Conservation (phyloP, 208 protist genomes). For the Leishmania turanica region DNA sequence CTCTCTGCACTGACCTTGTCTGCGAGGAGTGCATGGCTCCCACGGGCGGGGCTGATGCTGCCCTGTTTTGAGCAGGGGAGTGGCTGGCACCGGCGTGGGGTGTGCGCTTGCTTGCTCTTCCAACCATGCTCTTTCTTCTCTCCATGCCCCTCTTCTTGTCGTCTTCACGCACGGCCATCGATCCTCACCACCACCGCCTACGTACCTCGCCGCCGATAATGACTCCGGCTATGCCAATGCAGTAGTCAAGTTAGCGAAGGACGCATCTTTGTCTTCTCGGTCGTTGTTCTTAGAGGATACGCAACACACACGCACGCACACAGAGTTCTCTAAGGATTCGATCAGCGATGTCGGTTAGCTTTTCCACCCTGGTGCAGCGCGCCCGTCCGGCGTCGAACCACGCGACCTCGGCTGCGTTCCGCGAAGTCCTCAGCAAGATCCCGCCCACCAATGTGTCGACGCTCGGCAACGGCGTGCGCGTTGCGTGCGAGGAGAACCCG, state of each 20-base stretch:
- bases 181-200: background rate
- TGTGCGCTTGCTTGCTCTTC: background rate
- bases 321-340: conserved; percentile 5
- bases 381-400: conserved; percentile 78
- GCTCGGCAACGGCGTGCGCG: conserved; percentile 95
- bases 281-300: conserved; percentile 7
- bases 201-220: background rate
- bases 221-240: background rate
- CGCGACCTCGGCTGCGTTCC: conserved; percentile 66
- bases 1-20: background rate
- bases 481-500: conserved; percentile 95
- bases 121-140: conserved; percentile 1
- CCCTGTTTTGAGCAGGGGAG: background rate
- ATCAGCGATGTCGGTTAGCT: conserved; percentile 79
- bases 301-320: conserved; percentile 9
- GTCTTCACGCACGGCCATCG: background rate
- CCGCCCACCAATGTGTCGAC: conserved; percentile 92
- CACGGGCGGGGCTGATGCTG: background rate
- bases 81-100: background rate
- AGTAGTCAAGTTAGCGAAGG: conserved; percentile 8
- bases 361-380: conserved; percentile 84
- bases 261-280: background rate
- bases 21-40: background rate
- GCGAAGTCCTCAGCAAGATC: conserved; percentile 69
- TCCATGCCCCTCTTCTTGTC: conserved; percentile 21